Evolutionary conservation across 495 filamentous ascomycete genomes (phyloP).

Genomic region (Tirmania nivea): DNA sequence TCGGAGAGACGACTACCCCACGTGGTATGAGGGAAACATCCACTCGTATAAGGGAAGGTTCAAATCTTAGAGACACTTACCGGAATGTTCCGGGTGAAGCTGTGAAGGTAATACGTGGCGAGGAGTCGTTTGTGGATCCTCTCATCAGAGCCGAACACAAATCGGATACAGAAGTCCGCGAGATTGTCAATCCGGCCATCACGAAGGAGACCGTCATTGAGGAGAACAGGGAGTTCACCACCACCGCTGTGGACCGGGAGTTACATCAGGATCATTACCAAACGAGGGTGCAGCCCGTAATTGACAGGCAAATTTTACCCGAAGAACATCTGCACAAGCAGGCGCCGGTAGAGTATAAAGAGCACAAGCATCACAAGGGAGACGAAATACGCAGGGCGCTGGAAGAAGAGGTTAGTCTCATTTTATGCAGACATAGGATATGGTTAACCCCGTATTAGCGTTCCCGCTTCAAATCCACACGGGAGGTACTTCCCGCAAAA

Average conservation of each 20-base stretch:
- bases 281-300: constrained; percentile 31
- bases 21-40: no score
- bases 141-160: background rate
- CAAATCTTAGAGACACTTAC: background rate
- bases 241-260: constrained; percentile 38
- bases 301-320: constrained; percentile 25
- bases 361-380: constrained; percentile 29
- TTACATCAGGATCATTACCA: constrained; percentile 39
- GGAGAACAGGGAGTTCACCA: constrained; percentile 31
- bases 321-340: constrained; percentile 30
- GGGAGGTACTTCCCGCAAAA: constrained; percentile 26
- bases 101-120: background rate
- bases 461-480: constrained; percentile 29
- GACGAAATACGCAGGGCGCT: constrained; percentile 20
- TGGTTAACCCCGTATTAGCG: background rate
- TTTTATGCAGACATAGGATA: background rate
- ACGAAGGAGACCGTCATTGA: constrained; percentile 31
- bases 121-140: background rate
- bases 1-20: background rate
- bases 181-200: constrained; percentile 36
- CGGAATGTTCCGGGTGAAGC: background rate
- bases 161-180: constrained; percentile 13
- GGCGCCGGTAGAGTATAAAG: constrained; percentile 31
- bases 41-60: no score
- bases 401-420: constrained; percentile 9